phyloP scores from a whole-genome alignment of 164 flowering plant species.

The Magnolia kwangsiensis region DNA sequence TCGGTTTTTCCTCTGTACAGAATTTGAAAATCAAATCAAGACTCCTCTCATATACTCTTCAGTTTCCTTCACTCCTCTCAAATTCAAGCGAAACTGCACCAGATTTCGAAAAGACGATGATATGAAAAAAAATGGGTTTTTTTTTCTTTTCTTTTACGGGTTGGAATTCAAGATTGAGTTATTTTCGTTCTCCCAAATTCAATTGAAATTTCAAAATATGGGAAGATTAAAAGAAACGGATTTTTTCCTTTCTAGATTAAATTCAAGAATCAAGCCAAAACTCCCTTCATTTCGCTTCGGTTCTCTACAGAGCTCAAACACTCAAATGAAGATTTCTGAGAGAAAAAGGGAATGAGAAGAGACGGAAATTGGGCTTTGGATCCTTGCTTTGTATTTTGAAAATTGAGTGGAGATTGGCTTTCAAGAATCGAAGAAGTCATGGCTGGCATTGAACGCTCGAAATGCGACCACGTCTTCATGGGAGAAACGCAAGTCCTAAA shows the following conservation, averaged over 20 bases:
- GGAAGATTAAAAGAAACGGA: not conserved
- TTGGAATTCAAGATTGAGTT: not conserved
- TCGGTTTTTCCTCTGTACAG: no score
- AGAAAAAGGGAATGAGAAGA: not conserved
- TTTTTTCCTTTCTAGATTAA: not conserved
- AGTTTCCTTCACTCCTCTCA: not conserved
- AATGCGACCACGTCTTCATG: conserved; percentile 7
- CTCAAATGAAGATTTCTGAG: not conserved
- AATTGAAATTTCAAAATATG: not conserved
- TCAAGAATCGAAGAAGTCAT: not conserved
- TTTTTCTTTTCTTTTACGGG: not conserved
- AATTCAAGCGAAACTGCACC: not conserved
- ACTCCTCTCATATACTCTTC: not conserved
- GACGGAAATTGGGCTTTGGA: not conserved
- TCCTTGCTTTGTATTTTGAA: not conserved
- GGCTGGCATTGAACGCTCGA: not conserved
- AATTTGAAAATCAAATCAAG: not conserved
- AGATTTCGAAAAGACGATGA: not conserved
- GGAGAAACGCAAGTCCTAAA: not conserved
- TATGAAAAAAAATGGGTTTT: not conserved
- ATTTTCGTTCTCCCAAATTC: not conserved
- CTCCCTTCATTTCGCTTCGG: not conserved
- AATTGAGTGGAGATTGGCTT: not conserved
- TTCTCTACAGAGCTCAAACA: not conserved
- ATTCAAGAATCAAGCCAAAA: not conserved